phyloP scores from a whole-genome alignment of 2,329 filamentous ascomycete species.

The Alternaria conjuncta region DNA sequence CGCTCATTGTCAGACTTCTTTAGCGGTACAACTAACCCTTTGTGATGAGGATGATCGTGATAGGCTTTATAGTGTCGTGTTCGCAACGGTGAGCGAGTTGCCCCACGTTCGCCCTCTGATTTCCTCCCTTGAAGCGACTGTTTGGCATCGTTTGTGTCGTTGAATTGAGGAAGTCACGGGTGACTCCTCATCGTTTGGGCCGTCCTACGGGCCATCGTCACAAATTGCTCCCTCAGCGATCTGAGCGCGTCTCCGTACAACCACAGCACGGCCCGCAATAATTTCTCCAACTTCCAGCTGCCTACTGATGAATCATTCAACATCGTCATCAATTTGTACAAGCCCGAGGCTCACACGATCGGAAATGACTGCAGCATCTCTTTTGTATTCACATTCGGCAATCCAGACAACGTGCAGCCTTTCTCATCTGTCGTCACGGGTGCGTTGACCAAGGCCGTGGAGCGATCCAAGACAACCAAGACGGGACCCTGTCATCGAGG shows the following conservation, averaged over 20 bases:
- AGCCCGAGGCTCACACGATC: neutral
- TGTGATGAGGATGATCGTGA: no score
- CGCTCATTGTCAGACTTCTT: constrained; percentile 1
- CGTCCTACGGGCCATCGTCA: neutral
- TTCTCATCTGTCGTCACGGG: neutral
- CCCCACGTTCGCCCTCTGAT: neutral
- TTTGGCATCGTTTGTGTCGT: neutral
- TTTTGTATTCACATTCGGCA: neutral
- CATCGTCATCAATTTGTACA: neutral
- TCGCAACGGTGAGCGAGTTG: no score
- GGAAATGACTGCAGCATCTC: neutral
- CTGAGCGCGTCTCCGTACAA: neutral
- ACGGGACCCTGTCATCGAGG: neutral
- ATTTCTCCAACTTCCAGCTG: neutral
- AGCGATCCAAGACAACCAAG: neutral
- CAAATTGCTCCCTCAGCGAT: neutral
- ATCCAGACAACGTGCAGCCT: neutral
- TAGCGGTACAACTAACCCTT: neutral
- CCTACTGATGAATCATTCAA: neutral
- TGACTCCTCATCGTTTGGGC: neutral
- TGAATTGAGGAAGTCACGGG: neutral
- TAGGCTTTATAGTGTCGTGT: no score
- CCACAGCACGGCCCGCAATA: neutral
- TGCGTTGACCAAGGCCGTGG: neutral
- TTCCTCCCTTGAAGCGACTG: neutral